Evolutionary conservation across 768 basidiomycete genomes (phyloP).

Genomic region (Trametes sanguinea): DNA sequence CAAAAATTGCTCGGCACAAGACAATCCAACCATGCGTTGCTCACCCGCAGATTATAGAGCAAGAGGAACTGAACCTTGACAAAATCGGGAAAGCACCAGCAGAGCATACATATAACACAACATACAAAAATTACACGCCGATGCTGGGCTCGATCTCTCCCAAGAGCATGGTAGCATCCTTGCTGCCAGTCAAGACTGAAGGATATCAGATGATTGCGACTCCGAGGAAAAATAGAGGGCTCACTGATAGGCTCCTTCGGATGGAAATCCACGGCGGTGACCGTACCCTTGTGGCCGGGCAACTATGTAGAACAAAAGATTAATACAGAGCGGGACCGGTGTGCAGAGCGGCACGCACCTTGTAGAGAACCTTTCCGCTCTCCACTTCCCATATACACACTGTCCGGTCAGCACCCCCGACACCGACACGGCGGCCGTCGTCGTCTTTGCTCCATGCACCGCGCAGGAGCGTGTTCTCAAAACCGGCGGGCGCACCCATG

Average conservation of each 20-base stretch:
- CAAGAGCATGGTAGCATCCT: constrained; percentile 89
- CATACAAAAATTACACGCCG: constrained; percentile 19
- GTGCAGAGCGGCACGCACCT: constrained; percentile 48
- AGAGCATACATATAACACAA: constrained; percentile 1
- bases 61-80: neutral
- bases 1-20: too few relatives aligned
- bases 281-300: constrained; percentile 96
- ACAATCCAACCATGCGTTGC: too few relatives aligned
- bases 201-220: too few relatives aligned
- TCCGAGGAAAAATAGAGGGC: constrained; percentile 33
- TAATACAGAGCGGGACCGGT: too few relatives aligned
- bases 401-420: constrained; percentile 88
- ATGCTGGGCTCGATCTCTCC: constrained; percentile 83
- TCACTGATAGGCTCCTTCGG: constrained; percentile 93
- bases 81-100: neutral
- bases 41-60: too few relatives aligned
- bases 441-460: constrained; percentile 90
- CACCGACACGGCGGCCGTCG: constrained; percentile 77
- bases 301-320: constrained; percentile 46
- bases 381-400: constrained; percentile 89
- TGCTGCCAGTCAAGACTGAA: constrained; percentile 87
- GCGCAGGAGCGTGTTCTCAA: constrained; percentile 83
- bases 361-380: constrained; percentile 72
- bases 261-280: constrained; percentile 94
- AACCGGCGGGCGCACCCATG: constrained; percentile 89